phyloP scores from a whole-genome alignment of 495 filamentous ascomycete species.

The Talaromyces nanjingensis region DNA sequence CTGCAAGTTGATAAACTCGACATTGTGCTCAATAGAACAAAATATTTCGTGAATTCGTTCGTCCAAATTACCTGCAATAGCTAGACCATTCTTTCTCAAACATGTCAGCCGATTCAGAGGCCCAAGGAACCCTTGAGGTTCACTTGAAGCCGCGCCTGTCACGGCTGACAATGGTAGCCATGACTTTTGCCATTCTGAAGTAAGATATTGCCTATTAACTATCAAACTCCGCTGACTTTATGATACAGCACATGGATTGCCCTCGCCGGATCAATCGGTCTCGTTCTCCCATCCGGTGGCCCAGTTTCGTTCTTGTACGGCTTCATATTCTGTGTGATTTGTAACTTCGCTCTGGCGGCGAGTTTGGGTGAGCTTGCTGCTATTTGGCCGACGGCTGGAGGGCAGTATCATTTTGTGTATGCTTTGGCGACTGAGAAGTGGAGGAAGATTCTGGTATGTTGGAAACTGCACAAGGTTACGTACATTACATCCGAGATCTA shows the following conservation, averaged over 20 bases:
- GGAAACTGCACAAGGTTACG: no score
- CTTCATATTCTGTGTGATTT: slow-evolving; percentile 2
- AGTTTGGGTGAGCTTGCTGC: slow-evolving; percentile 2
- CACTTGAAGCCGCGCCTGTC: background rate
- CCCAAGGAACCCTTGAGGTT: background rate
- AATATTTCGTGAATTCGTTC: background rate
- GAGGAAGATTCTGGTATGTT: background rate
- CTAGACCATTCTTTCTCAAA: background rate
- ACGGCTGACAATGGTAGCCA: background rate
- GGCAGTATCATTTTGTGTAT: slow-evolving; percentile 3
- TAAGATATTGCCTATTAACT: background rate
- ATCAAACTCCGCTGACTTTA: background rate
- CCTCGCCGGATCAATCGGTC: slow-evolving; percentile 1
- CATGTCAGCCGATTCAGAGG: background rate
- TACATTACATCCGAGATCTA: background rate
- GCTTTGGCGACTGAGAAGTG: background rate
- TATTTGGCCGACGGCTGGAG: slow-evolving; percentile 4
- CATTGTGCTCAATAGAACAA: background rate
- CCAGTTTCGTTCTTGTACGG: background rate
- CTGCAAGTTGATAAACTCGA: background rate
- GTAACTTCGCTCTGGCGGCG: slow-evolving; percentile 1
- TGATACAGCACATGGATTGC: slow-evolving; percentile 7
- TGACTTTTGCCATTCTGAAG: background rate
- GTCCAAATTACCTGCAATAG: background rate
- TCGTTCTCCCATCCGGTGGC: slow-evolving; percentile 3